Evolutionary conservation across 2,329 filamentous ascomycete genomes (phyloP), one percentile per base, ranked within the genome.

Genomic region (Pezicula rhizophila): DNA sequence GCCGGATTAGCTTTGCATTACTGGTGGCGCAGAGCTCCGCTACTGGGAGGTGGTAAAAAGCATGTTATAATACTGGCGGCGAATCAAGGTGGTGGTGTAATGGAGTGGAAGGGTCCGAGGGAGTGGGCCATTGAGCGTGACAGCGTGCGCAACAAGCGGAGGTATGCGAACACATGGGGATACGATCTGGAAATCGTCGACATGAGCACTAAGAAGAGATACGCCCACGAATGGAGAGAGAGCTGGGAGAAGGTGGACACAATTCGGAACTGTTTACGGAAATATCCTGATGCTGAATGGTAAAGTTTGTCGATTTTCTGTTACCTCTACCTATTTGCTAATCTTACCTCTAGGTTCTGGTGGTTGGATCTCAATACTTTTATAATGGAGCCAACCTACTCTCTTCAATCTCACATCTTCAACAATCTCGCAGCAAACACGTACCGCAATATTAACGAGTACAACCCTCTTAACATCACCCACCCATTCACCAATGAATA

Each of bases 191-290:
- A 99, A 67, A 86, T 97, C 64, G 89, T 95, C 57, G 95, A 99
- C 67, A 95, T 99, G 91, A 92, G 90, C 72, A 96, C 91, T 47
- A 96, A 96, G 78, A 97, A 96, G 72, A 84, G 91, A 57, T 99
- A 99, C 66, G 92, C 93, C 25, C 93, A 99, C 70, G 93, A 99
- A 70, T 99, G 93, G 93, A 82, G 93, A 62, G 93, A 99, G 70
- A 95, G 92, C 67, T 99, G 93, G 93, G 93, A 99, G 70, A 99
- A 97, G 75, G 91, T 96, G 52, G 93, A 99, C 66, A 89, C 89
- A 38, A 82, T 99, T 60, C 83, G 92, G 52, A 87, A 89, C 52
- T 84, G 86, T 40, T 84, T 99, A 78, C 81, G 84, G 65, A 96
- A 96, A 67, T 96, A 97, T 64, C 93, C 93, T 25, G 79, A 95